Conservation (phyloP, 2,329 filamentous ascomycete species). For the Exophiala calicioides region DNA sequence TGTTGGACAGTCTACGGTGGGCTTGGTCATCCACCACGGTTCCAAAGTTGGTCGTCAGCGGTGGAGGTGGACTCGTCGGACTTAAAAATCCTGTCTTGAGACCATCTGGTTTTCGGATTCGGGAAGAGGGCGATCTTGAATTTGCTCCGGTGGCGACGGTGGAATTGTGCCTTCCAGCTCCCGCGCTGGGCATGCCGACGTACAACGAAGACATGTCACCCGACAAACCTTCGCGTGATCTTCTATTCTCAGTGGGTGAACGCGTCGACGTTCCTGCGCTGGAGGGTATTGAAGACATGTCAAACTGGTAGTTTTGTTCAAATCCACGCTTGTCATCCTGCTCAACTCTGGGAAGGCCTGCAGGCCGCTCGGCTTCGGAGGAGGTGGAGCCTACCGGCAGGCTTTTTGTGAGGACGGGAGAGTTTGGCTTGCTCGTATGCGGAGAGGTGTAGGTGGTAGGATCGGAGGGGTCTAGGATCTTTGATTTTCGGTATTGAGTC, state of each 20-base stretch:
- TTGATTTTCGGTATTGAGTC: conserved; percentile 32
- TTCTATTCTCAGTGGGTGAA: conserved; percentile 44
- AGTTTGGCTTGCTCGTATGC: conserved; percentile 34
- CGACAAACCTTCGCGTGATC: conserved; percentile 43
- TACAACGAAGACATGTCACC: conserved; percentile 41
- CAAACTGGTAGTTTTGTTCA: conserved; percentile 44
- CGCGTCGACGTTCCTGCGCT: conserved; percentile 38
- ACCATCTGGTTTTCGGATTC: conserved; percentile 18
- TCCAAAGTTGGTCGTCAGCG: conserved; percentile 12
- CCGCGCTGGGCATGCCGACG: conserved; percentile 22
- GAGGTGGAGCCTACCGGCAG: conserved; percentile 30
- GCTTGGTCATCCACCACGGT: conserved; percentile 22
- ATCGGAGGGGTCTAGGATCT: conserved; percentile 43
- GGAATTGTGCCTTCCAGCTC: conserved; percentile 35
- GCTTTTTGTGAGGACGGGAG: conserved; percentile 39
- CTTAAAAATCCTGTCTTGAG: conserved; percentile 14
- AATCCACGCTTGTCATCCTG: conserved; percentile 33
- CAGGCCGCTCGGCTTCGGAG: conserved; percentile 35
- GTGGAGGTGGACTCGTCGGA: conserved; percentile 8
- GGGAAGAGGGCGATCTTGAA: conserved; percentile 41
- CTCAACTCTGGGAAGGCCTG: conserved; percentile 29
- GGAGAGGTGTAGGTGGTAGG: conserved; percentile 37
- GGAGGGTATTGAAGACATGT: conserved; percentile 49
- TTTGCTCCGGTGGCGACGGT: conserved; percentile 41
- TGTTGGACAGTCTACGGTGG: conserved; percentile 24